Evolutionary conservation across 2,329 filamentous ascomycete species (phyloP).

Genomic region (Alternaria conjuncta): DNA sequence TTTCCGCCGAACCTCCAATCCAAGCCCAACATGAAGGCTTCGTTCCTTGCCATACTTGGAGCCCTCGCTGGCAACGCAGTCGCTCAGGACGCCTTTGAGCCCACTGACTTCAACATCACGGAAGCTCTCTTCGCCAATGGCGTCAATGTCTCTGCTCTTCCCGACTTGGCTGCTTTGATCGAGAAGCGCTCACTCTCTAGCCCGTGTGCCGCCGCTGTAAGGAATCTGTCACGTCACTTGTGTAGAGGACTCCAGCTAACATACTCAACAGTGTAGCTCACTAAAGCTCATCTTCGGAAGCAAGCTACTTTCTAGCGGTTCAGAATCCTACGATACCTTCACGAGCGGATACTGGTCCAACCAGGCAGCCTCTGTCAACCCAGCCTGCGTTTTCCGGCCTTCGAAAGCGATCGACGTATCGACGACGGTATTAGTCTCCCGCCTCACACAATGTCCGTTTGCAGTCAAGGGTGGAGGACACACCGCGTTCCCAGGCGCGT

Average conservation of each 20-base stretch:
- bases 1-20: not conserved
- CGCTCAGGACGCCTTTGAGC: slow-evolving; percentile 11
- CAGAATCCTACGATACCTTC: slow-evolving; percentile 16
- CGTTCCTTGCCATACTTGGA: not conserved
- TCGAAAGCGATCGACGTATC: slow-evolving; percentile 15
- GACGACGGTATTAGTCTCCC: slow-evolving; percentile 10
- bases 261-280: not conserved
- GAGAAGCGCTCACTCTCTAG: not conserved
- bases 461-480: slow-evolving; percentile 54
- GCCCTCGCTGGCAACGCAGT: not conserved
- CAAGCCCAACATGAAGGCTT: not conserved
- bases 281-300: slow-evolving; percentile 16
- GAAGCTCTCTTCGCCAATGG: slow-evolving; percentile 21
- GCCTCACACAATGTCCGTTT: slow-evolving; percentile 36
- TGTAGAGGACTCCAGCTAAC: not conserved
- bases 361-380: slow-evolving; percentile 19
- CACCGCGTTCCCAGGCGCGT: slow-evolving; percentile 43
- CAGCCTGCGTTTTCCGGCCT: slow-evolving; percentile 31
- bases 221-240: not conserved
- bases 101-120: slow-evolving; percentile 15
- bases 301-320: slow-evolving; percentile 10
- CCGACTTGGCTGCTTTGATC: slow-evolving; percentile 6
- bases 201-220: slow-evolving; percentile 20
- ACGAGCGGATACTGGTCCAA: slow-evolving; percentile 23
- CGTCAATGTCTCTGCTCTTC: slow-evolving; percentile 16